phyloP scores from a whole-genome alignment of 1,284 basidiomycete species.

The Ceratobasidium sp. region DNA sequence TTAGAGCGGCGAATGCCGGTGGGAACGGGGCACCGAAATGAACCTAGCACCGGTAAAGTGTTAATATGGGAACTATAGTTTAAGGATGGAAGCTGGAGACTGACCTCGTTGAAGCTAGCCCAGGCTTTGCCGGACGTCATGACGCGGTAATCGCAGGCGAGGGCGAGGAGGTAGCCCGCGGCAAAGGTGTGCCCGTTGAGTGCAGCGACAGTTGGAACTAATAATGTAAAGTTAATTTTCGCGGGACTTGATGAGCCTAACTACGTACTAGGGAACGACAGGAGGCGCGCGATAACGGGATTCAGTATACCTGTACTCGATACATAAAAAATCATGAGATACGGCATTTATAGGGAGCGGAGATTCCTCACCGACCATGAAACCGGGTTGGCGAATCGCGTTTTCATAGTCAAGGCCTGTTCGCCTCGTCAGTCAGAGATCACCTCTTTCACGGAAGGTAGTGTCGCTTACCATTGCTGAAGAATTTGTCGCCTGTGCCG shows the following conservation, averaged over 20 bases:
- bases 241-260: background rate
- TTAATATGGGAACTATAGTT: too few relatives aligned
- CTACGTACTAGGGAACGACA: slow-evolving; percentile 75
- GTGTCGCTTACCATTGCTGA: slow-evolving; percentile 85
- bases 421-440: background rate
- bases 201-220: slow-evolving; percentile 85
- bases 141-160: slow-evolving; percentile 89
- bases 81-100: slow-evolving; percentile 40
- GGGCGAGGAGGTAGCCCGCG: slow-evolving; percentile 81
- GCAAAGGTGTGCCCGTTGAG: slow-evolving; percentile 95
- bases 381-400: slow-evolving; percentile 70
- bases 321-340: slow-evolving; percentile 24
- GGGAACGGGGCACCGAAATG: slow-evolving; percentile 86
- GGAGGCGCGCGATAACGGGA: slow-evolving; percentile 60
- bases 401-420: slow-evolving; percentile 78
- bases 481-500: slow-evolving; percentile 84
- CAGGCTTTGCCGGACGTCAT: slow-evolving; percentile 84
- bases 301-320: slow-evolving; percentile 53
- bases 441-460: too few relatives aligned
- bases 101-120: slow-evolving; percentile 91
- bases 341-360: background rate
- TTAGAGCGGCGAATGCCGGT: slow-evolving; percentile 72
- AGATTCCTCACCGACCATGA: slow-evolving; percentile 70
- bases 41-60: too few relatives aligned
- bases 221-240: slow-evolving; percentile 34